These are phyloP conservation scores for Mortierella sp. DNA, from an alignment of 371 early-diverging fungal genomes.

Conservation along the genomic window DNA sequence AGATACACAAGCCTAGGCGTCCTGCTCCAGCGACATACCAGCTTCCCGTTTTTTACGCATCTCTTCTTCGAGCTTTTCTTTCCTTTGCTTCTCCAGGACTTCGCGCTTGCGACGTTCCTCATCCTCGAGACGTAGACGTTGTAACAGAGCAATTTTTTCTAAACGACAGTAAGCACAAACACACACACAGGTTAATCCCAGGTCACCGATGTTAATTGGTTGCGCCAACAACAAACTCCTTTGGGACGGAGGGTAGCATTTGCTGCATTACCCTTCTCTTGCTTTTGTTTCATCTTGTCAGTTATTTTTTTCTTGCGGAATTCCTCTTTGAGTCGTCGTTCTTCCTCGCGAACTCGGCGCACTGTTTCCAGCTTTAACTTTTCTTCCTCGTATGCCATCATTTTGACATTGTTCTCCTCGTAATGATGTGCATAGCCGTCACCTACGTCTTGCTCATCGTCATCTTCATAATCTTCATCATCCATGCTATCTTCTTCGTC, in stretches of 20 bases:
- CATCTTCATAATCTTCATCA: conserved; percentile 49
- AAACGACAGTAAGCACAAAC: neutral
- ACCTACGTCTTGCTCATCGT: conserved; percentile 52
- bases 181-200: neutral
- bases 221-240: neutral
- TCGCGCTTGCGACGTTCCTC: conserved; percentile 55
- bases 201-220: neutral
- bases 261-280: conserved; percentile 39
- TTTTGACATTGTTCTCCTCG: conserved; percentile 49
- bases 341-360: conserved; percentile 51
- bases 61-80: conserved; percentile 49
- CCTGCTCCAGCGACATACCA: conserved; percentile 26
- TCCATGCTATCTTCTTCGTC: conserved; percentile 41
- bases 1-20: neutral
- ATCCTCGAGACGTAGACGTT: conserved; percentile 52
- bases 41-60: conserved; percentile 57
- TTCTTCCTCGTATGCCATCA: conserved; percentile 56
- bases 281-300: conserved; percentile 42
- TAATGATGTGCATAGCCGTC: conserved; percentile 56
- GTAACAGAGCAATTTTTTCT: conserved; percentile 42
- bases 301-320: conserved; percentile 43
- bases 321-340: conserved; percentile 53
- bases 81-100: conserved; percentile 36
- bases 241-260: neutral
- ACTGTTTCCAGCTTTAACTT: conserved; percentile 49